Evolutionary conservation across 306 rosid species (phyloP).

Genomic region (Echinosophora koreensis): DNA sequence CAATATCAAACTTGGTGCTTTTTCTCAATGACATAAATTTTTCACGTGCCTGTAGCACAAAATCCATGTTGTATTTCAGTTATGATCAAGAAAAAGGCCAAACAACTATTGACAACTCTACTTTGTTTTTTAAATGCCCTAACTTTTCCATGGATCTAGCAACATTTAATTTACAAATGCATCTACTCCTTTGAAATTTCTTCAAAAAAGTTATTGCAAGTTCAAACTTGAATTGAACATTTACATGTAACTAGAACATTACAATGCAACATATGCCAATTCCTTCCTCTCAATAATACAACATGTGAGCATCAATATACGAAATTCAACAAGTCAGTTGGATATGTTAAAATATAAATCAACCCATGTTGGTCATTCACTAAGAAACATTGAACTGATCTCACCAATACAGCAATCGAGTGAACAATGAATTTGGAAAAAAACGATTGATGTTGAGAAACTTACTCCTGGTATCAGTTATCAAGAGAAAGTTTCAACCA

Average conservation of each 20-base stretch:
- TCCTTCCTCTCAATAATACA: conserved; percentile 1
- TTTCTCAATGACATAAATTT: conserved; percentile 77
- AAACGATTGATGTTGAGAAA: conserved; percentile 18
- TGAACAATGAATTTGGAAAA: background rate
- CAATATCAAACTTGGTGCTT: conserved; percentile 72
- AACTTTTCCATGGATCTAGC: background rate
- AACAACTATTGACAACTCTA: conserved; percentile 19
- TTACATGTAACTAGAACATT: too few species aligned
- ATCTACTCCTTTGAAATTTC: conserved; percentile 19
- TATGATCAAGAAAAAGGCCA: conserved; percentile 35
- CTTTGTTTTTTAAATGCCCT: conserved; percentile 16
- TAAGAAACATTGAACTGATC: too few species aligned
- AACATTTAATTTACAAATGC: conserved; percentile 5
- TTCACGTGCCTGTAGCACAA: conserved; percentile 75
- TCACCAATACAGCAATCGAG: too few species aligned
- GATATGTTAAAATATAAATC: conserved; percentile 27
- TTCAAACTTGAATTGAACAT: conserved; percentile 35
- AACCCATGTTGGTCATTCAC: background rate
- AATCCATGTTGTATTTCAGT: conserved; percentile 42
- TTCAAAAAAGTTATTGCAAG: conserved; percentile 23
- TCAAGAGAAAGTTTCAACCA: too few species aligned
- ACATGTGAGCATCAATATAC: background rate
- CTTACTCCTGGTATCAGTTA: conserved; percentile 20
- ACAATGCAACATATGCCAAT: conserved; percentile 13
- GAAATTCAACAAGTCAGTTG: conserved; percentile 25